A percentile compares a stretch with the other conserved stretches of the same genome.
phyloP scores from a whole-genome alignment of 2,329 filamentous ascomycete genomes.

The Juglanconis sp. region DNA sequence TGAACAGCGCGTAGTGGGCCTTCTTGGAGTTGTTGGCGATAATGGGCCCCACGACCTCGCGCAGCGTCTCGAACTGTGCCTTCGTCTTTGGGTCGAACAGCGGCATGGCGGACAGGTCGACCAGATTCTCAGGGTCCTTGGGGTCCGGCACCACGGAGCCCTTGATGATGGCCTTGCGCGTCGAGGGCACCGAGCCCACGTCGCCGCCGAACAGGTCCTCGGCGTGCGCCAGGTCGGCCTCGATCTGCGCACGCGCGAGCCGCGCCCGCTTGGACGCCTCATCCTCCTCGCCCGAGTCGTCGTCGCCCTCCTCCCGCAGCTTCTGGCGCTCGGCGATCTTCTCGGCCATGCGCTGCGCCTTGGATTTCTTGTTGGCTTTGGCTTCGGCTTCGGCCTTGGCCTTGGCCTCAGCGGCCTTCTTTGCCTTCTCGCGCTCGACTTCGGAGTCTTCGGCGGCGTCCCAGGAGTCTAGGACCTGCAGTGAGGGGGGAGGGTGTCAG shows the following conservation, averaged over 20 bases:
- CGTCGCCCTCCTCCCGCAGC: slow-evolving; percentile 48
- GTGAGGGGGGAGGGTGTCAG: background rate
- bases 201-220: slow-evolving; percentile 81
- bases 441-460: slow-evolving; percentile 96
- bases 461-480: slow-evolving; percentile 90
- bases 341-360: slow-evolving; percentile 81
- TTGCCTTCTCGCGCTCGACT: slow-evolving; percentile 90
- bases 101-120: slow-evolving; percentile 76
- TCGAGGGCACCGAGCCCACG: slow-evolving; percentile 63
- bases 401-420: slow-evolving; percentile 80
- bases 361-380: slow-evolving; percentile 86
- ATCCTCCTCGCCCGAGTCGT: slow-evolving; percentile 65
- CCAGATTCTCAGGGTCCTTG: slow-evolving; percentile 70
- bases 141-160: slow-evolving; percentile 64
- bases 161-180: slow-evolving; percentile 64
- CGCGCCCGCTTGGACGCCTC: slow-evolving; percentile 72
- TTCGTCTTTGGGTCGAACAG: slow-evolving; percentile 90
- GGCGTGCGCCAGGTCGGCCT: slow-evolving; percentile 83
- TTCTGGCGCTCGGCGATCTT: slow-evolving; percentile 61
- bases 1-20: slow-evolving; percentile 83
- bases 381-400: slow-evolving; percentile 86
- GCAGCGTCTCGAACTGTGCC: slow-evolving; percentile 76
- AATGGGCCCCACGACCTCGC: slow-evolving; percentile 75
- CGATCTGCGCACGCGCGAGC: slow-evolving; percentile 76
- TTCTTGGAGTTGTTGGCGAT: slow-evolving; percentile 76